Percentiles rank a stretch among this genome's conserved stretches.
Conservation (phyloP, 208 protist species). For the Borovskyia barvae region DNA sequence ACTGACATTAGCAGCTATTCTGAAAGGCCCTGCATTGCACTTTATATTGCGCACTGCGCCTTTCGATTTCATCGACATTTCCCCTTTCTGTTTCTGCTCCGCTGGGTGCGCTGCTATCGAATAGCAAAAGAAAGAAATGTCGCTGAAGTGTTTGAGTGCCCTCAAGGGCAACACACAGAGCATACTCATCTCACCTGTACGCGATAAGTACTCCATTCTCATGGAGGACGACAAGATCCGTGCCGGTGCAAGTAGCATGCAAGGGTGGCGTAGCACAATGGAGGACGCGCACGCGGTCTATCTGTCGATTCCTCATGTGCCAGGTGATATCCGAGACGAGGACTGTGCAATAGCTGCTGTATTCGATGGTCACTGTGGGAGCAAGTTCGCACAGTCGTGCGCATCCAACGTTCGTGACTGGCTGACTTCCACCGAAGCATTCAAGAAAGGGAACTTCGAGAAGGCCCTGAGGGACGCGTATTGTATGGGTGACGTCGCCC, state of each 20-base stretch:
- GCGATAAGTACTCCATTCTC: slow-evolving; percentile 89
- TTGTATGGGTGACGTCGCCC: slow-evolving; percentile 58
- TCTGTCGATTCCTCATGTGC: slow-evolving; percentile 76
- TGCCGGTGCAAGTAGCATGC: slow-evolving; percentile 90
- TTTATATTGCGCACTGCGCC: no score
- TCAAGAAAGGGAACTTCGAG: slow-evolving; percentile 59
- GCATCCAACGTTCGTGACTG: slow-evolving; percentile 74
- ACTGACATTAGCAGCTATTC: no score
- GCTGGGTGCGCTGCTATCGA: neutral
- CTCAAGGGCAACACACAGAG: slow-evolving; percentile 75
- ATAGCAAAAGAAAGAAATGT: slow-evolving; percentile 23
- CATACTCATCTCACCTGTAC: slow-evolving; percentile 70
- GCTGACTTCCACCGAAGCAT: slow-evolving; percentile 59
- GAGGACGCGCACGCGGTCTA: slow-evolving; percentile 87
- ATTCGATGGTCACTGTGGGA: slow-evolving; percentile 89
- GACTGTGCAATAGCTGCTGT: slow-evolving; percentile 82
- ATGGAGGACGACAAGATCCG: slow-evolving; percentile 91
- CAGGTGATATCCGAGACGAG: slow-evolving; percentile 56
- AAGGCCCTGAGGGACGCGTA: slow-evolving; percentile 71
- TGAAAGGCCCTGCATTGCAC: no score
- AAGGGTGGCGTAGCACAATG: slow-evolving; percentile 91
- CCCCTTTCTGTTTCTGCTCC: slow-evolving; percentile 6
- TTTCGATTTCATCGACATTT: neutral
- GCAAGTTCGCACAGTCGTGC: slow-evolving; percentile 77
- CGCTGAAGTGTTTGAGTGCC: slow-evolving; percentile 48